These are phyloP conservation scores for Pythium sukuiense DNA, from an alignment of 352 stramenopile genomes.

Conservation along the genomic window DNA sequence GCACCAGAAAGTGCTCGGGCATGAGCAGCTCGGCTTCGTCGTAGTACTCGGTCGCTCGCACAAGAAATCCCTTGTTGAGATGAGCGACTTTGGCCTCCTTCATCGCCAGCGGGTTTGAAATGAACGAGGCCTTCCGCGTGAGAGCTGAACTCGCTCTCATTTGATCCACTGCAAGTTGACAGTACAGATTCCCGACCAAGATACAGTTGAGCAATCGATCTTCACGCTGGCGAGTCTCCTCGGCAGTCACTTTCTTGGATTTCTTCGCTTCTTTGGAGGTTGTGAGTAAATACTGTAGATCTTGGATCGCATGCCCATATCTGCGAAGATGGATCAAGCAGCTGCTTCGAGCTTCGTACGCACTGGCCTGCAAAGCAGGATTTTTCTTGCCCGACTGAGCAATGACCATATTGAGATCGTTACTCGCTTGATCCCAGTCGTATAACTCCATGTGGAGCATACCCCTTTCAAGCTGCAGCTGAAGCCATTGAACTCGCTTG, in stretches of 20 bases:
- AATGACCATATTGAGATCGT: slow-evolving; percentile 47
- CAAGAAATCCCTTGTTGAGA: slow-evolving; percentile 35
- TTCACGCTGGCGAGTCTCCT: slow-evolving; percentile 21
- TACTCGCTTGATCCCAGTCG: slow-evolving; percentile 42
- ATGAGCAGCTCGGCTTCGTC: slow-evolving; percentile 32
- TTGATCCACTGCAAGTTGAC: slow-evolving; percentile 51
- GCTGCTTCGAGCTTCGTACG: slow-evolving; percentile 38
- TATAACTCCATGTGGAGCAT: slow-evolving; percentile 37
- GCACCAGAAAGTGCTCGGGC: slow-evolving; percentile 41
- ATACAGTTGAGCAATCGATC: slow-evolving; percentile 40
- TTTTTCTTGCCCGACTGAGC: slow-evolving; percentile 39
- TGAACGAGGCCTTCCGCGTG: slow-evolving; percentile 27
- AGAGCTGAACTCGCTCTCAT: slow-evolving; percentile 31
- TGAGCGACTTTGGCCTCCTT: slow-evolving; percentile 32
- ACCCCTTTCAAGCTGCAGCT: slow-evolving; percentile 45
- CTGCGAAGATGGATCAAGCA: slow-evolving; percentile 39
- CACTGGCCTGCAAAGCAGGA: slow-evolving; percentile 23
- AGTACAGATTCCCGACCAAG: slow-evolving; percentile 60
- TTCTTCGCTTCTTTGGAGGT: slow-evolving; percentile 25
- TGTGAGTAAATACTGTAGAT: slow-evolving; percentile 38
- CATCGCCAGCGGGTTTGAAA: slow-evolving; percentile 27
- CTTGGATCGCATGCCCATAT: slow-evolving; percentile 47
- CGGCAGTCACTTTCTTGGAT: slow-evolving; percentile 1
- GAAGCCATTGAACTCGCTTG: slow-evolving; percentile 45
- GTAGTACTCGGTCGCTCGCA: slow-evolving; percentile 35